phyloP scores from a whole-genome alignment of 2,329 filamentous ascomycete genomes.

The Colletotrichum neosansevieriae region DNA sequence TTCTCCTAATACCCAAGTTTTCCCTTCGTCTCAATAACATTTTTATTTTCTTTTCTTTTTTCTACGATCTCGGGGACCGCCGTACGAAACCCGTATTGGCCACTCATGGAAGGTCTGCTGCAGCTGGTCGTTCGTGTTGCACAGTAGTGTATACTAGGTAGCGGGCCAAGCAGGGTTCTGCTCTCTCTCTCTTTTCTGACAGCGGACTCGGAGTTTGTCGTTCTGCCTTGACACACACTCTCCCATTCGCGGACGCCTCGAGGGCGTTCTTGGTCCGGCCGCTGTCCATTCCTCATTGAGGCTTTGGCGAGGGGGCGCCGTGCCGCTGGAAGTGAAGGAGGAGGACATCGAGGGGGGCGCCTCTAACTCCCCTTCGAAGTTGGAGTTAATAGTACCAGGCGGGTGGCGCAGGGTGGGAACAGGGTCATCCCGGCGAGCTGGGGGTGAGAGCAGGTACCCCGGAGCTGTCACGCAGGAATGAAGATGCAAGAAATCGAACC shows the following conservation, averaged over 20 bases:
- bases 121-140: constrained; percentile 16
- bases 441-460: constrained; percentile 22
- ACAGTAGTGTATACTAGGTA: background rate
- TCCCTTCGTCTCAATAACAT: background rate
- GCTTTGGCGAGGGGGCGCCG: constrained; percentile 3
- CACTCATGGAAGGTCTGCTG: constrained; percentile 4
- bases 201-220: constrained; percentile 2
- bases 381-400: constrained; percentile 26
- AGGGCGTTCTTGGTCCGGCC: constrained; percentile 6
- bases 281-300: constrained; percentile 4
- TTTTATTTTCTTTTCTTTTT: background rate
- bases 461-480: constrained; percentile 16
- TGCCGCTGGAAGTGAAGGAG: background rate
- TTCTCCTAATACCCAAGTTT: background rate
- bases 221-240: constrained; percentile 19
- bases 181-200: background rate
- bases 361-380: background rate
- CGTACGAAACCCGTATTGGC: background rate
- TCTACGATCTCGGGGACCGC: constrained; percentile 20
- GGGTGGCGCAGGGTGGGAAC: constrained; percentile 28
- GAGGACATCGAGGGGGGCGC: background rate
- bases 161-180: background rate
- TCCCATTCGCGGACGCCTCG: constrained; percentile 1
- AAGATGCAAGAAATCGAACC: constrained; percentile 34
- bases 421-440: constrained; percentile 13